Evolutionary conservation across 2,329 filamentous ascomycete genomes (phyloP).

Genomic region (Apiospora pterosperma): DNA sequence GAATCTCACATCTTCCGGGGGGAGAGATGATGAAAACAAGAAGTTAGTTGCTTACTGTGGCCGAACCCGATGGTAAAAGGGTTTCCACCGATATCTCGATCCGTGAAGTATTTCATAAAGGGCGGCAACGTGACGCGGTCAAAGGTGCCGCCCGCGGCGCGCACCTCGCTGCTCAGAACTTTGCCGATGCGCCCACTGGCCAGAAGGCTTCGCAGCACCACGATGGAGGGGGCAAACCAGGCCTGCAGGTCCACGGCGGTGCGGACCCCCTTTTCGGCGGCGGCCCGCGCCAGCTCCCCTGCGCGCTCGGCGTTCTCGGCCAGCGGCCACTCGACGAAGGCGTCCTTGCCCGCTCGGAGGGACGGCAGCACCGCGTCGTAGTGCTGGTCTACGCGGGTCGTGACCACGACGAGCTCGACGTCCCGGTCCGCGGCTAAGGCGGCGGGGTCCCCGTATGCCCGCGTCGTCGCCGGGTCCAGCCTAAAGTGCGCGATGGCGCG

Average conservation of each 20-base stretch:
- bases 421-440: slow-evolving; percentile 43
- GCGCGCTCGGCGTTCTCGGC: slow-evolving; percentile 38
- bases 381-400: slow-evolving; percentile 51
- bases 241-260: slow-evolving; percentile 50
- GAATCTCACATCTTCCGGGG: too few relatives aligned
- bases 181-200: slow-evolving; percentile 43
- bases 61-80: slow-evolving; percentile 22
- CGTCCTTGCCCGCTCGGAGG: slow-evolving; percentile 45
- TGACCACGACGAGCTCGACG: slow-evolving; percentile 51
- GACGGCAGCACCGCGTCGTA: slow-evolving; percentile 40
- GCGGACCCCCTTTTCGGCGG: slow-evolving; percentile 26
- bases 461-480: slow-evolving; percentile 32
- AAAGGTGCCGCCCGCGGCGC: slow-evolving; percentile 30
- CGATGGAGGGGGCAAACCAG: slow-evolving; percentile 36
- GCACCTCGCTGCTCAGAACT: slow-evolving; percentile 45
- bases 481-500: slow-evolving; percentile 38
- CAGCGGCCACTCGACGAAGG: slow-evolving; percentile 57
- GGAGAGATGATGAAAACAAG: not conserved
- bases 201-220: slow-evolving; percentile 41
- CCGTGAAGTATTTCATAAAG: slow-evolving; percentile 42
- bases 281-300: slow-evolving; percentile 32
- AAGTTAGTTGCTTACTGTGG: slow-evolving; percentile 6
- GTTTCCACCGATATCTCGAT: slow-evolving; percentile 44
- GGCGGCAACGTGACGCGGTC: slow-evolving; percentile 26
- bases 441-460: slow-evolving; percentile 46